These are phyloP conservation scores for Phaffomyces thermotolerans DNA, from an alignment of 805 yeast species.

Conservation along the genomic window DNA sequence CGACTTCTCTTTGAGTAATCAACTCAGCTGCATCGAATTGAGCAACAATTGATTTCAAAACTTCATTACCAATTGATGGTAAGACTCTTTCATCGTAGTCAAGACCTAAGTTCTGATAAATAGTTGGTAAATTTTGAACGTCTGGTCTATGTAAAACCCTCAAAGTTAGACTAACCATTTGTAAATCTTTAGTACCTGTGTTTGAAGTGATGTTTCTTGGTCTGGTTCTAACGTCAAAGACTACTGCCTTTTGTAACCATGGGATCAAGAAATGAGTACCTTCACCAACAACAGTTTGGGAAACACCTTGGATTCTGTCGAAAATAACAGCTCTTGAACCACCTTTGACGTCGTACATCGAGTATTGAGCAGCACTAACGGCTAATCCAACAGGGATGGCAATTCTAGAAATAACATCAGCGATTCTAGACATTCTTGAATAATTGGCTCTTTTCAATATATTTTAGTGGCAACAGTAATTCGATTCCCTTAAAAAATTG, in stretches of 20 bases:
- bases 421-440: constrained; percentile 32
- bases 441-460: background rate
- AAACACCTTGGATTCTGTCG: constrained; percentile 86
- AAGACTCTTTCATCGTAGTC: constrained; percentile 94
- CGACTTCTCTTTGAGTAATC: constrained; percentile 94
- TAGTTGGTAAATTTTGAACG: constrained; percentile 69
- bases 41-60: constrained; percentile 82
- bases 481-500: background rate
- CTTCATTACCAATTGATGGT: constrained; percentile 91
- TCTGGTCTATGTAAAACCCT: constrained; percentile 94
- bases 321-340: constrained; percentile 94
- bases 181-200: constrained; percentile 96
- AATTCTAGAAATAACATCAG: constrained; percentile 36
- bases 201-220: constrained; percentile 91
- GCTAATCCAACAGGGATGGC: constrained; percentile 71
- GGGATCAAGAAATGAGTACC: constrained; percentile 95
- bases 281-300: constrained; percentile 84
- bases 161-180: constrained; percentile 87
- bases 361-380: constrained; percentile 64
- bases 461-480: constrained; percentile 7
- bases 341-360: constrained; percentile 92
- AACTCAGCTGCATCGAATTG: constrained; percentile 95
- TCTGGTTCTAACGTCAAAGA: constrained; percentile 90
- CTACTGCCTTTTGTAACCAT: constrained; percentile 89
- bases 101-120: constrained; percentile 84